phyloP scores from a whole-genome alignment of 2,329 filamentous ascomycete genomes.

The Fusarium torulosum region DNA sequence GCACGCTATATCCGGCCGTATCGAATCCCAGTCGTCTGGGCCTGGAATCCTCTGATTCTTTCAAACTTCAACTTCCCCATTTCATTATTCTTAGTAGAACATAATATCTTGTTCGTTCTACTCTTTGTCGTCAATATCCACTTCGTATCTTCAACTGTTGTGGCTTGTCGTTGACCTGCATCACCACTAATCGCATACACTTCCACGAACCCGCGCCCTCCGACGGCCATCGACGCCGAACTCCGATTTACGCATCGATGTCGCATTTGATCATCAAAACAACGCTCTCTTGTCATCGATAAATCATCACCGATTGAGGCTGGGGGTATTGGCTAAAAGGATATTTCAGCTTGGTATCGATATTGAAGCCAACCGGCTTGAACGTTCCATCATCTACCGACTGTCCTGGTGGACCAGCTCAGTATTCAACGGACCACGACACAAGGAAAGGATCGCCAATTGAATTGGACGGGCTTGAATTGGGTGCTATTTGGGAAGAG shows the following conservation, averaged over 20 bases:
- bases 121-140: background rate
- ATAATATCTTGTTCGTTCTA: conserved; percentile 25
- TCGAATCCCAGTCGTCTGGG: conserved; percentile 28
- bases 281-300: conserved; percentile 10
- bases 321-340: conserved; percentile 11
- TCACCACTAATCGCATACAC: conserved; percentile 19
- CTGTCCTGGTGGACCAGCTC: conserved; percentile 11
- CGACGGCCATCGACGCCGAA: conserved; percentile 32
- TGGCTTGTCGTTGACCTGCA: conserved; percentile 6
- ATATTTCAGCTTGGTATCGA: background rate
- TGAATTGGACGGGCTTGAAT: background rate
- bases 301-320: conserved; percentile 17
- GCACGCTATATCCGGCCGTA: conserved; percentile 41
- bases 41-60: conserved; percentile 36
- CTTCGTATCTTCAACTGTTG: background rate
- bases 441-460: conserved; percentile 11
- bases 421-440: background rate
- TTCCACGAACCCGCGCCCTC: conserved; percentile 25
- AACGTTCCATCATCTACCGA: background rate
- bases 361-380: conserved; percentile 2
- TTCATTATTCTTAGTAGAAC: conserved; percentile 24
- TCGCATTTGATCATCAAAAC: conserved; percentile 23
- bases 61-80: conserved; percentile 34
- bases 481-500: background rate
- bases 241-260: conserved; percentile 31